Base-by-base conservation (phyloP, 2,329 filamentous ascomycete species). In the Fusarium sp. region DNA sequence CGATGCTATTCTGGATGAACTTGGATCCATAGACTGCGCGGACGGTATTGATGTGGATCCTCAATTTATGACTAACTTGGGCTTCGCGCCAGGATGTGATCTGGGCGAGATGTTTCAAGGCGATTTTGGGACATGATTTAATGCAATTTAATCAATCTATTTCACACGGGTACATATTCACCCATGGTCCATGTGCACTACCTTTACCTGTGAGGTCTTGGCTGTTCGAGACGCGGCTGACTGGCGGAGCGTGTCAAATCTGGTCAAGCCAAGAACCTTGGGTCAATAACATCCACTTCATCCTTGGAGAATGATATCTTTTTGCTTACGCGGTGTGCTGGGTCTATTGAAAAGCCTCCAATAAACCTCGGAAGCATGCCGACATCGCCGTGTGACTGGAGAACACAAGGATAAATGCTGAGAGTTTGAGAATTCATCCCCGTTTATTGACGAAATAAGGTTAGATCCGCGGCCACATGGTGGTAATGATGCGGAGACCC, bases 51-150 rank as follows among this genome's bases (percentile, higher is more conserved):
- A 87, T 26, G 82, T 84, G 15, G 87, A 90, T 66, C 83, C 86
- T 3, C 86, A 89, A 66, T 91, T 91, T 71, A 89, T 91, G 88
- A 84, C 87, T 43, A 91, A 91, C 69, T 80, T 91, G 21, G 89
- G 89, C 0, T 90, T 91, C 74, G 87, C 85, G 3, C 88, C 89
- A 0, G 88, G 88, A 26, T 85, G 86, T 33, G 88, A 89, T 59
- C 80, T 90, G 49, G 82, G 84, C 0, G 87, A 89, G 67, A 82
- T 88, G 80, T 78, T 79, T 68, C 74, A 76, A 53, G 76, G 79
- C 26, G 80, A 82, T 26, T 83, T 80, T 73, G 78, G 80, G 20
- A 67, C 69, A 66, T 77, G 57, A 73, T 38, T 64, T 56, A 70
- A 63, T 68, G 49, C 54, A 57, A 68, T 57, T 63, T 26, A 64